Evolutionary conservation across 352 stramenopile species (phyloP), one percentile per base, ranked within the genome.

Genomic region (Phytopythium ostracodes): DNA sequence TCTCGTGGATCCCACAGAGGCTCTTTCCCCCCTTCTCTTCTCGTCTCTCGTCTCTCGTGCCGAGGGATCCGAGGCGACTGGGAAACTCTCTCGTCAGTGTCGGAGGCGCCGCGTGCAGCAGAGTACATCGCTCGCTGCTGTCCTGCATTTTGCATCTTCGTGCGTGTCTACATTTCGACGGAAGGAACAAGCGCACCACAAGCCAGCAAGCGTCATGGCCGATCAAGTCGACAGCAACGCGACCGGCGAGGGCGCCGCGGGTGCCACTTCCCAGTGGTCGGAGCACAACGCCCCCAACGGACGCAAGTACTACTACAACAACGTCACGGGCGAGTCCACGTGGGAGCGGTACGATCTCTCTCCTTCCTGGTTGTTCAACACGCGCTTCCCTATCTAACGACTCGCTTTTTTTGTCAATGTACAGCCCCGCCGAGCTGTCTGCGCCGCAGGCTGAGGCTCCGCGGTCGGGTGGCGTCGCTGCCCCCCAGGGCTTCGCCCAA

Each of bases 271-370:
- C 49, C 76, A 88, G 60, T 97, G 90, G 90, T 93, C 89, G 56
- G 90, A 97, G 71, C 90, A 97, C 73, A 94, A 76, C 67, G 89
- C 88, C 15, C 90, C 89, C 33, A 93, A 97, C 64, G 90, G 90
- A 59, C 82, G 89, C 74, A 93, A 92, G 70, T 97, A 97, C 70
- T 97, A 91, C 72, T 96, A 97, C 81, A 97, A 97, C 71, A 77
- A 84, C 71, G 76, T 84, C 62, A 96, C 91, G 29, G 88, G 88
- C 60, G 89, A 96, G 64, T 96, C 88, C 22, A 95, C 79, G 43
- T 98, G 89, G 89, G 88, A 96, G 51, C 84, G 83, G 75, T 95
- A 72, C 46, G 83, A 76, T n/a, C 40, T 33, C 53, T 52, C 4
- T 24, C 29, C 40, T 42, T 25, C 12, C 31, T 33, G 15, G 15